phyloP scores from a whole-genome alignment of 2,329 filamentous ascomycete genomes.

The Penicillium sclerotiorum region DNA sequence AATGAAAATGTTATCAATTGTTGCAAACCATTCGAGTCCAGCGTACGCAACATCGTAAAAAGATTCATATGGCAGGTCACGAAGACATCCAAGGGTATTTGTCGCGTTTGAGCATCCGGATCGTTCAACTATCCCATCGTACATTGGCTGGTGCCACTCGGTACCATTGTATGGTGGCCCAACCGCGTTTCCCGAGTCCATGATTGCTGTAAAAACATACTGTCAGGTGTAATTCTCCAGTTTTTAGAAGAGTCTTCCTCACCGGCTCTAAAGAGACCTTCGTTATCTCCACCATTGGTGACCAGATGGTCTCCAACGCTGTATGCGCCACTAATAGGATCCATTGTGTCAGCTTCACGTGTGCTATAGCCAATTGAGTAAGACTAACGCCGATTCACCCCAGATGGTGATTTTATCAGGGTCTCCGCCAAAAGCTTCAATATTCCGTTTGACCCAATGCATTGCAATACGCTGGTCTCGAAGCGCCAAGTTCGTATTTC shows the following conservation, averaged over 20 bases:
- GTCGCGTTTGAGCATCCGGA: constrained; percentile 28
- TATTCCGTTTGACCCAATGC: constrained; percentile 41
- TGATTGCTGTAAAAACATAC: constrained; percentile 24
- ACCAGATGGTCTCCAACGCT: constrained; percentile 35
- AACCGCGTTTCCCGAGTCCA: constrained; percentile 36
- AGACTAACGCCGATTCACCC: constrained; percentile 37
- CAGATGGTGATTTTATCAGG: constrained; percentile 39
- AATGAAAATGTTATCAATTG: constrained; percentile 61
- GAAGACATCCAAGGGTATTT: constrained; percentile 34
- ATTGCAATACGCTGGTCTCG: constrained; percentile 40
- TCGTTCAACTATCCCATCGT: constrained; percentile 31
- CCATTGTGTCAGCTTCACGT: not conserved
- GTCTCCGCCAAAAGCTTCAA: constrained; percentile 36
- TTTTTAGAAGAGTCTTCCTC: not conserved
- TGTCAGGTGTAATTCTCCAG: not conserved
- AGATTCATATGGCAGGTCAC: constrained; percentile 27
- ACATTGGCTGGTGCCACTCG: constrained; percentile 38
- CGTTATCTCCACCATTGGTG: constrained; percentile 32
- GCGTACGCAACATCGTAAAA: constrained; percentile 29
- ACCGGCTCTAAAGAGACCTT: constrained; percentile 36
- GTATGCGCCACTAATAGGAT: constrained; percentile 29
- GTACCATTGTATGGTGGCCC: constrained; percentile 37
- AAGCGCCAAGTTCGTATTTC: constrained; percentile 33
- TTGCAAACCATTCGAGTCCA: constrained; percentile 40
- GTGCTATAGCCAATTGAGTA: not conserved